A percentile compares a stretch with the other conserved stretches of the same genome.
phyloP scores from a whole-genome alignment of 2,329 filamentous ascomycete species.

The Leptographium procerum region DNA sequence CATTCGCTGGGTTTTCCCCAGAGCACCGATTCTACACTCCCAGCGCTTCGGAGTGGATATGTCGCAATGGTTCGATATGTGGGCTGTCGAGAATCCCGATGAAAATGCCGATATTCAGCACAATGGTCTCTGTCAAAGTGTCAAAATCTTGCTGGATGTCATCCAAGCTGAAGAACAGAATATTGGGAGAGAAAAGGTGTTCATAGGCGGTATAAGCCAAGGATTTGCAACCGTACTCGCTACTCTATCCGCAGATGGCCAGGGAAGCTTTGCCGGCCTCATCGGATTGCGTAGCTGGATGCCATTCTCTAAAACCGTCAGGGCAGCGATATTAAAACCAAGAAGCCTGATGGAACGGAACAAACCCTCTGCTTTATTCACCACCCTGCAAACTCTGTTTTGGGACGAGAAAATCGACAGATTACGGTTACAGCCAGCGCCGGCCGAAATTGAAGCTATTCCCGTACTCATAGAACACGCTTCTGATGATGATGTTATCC shows the following conservation, averaged over 20 bases:
- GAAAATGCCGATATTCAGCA: background rate
- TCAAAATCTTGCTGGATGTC: background rate
- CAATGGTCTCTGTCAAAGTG: background rate
- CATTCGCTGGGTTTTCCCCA: conserved; percentile 1
- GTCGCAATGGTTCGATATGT: conserved; percentile 3
- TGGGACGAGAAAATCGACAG: background rate
- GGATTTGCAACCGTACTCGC: conserved; percentile 3
- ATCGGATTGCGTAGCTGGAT: conserved; percentile 7
- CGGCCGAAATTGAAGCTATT: background rate
- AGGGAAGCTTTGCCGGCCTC: conserved; percentile 4
- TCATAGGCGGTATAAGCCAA: conserved; percentile 5
- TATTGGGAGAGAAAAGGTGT: background rate
- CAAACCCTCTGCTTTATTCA: background rate
- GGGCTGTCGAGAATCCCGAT: background rate
- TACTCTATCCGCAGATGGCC: background rate
- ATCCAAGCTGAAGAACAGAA: background rate
- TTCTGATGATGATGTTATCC: background rate
- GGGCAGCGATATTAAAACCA: background rate
- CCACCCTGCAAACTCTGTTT: background rate
- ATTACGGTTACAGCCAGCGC: background rate
- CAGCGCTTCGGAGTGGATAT: background rate
- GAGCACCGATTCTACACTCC: background rate
- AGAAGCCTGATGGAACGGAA: no score
- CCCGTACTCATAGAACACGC: background rate
- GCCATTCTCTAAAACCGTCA: background rate